Percentiles rank a stretch among this genome's conserved stretches.
phyloP scores from a whole-genome alignment of 2,329 filamentous ascomycete genomes.

The Penicillium sclerotigenum region DNA sequence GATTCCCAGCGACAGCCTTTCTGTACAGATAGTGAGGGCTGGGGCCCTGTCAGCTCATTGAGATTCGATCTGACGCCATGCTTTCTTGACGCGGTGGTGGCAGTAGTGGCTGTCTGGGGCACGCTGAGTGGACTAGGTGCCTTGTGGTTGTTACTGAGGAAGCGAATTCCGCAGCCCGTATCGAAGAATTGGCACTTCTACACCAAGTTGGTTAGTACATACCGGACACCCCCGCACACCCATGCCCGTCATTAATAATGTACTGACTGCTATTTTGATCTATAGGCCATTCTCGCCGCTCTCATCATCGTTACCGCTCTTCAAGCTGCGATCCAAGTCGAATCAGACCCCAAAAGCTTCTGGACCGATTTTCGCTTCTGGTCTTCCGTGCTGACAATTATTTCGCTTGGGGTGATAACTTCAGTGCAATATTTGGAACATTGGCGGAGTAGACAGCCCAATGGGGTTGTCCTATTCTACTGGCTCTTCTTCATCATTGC shows the following conservation, averaged over 20 bases:
- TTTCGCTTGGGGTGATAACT: slow-evolving; percentile 72
- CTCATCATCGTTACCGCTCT: slow-evolving; percentile 66
- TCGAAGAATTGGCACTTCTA: slow-evolving; percentile 91
- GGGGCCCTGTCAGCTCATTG: slow-evolving; percentile 84
- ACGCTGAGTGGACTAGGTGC: slow-evolving; percentile 73
- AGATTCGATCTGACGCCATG: slow-evolving; percentile 96
- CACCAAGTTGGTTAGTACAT: slow-evolving; percentile 70
- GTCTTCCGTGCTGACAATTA: slow-evolving; percentile 68
- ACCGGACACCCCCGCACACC: background rate
- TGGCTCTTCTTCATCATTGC: slow-evolving; percentile 83
- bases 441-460: slow-evolving; percentile 75
- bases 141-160: slow-evolving; percentile 73
- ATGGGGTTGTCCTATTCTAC: slow-evolving; percentile 85
- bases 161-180: slow-evolving; percentile 63
- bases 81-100: slow-evolving; percentile 90
- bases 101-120: slow-evolving; percentile 73
- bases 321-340: slow-evolving; percentile 73
- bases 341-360: slow-evolving; percentile 67
- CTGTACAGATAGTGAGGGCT: slow-evolving; percentile 87
- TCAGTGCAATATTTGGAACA: slow-evolving; percentile 84
- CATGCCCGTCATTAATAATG: background rate
- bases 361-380: slow-evolving; percentile 80
- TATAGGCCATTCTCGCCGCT: slow-evolving; percentile 60
- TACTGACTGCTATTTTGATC: background rate
- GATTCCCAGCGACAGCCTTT: slow-evolving; percentile 59